Evolutionary conservation across 202 grass and related monocot genomes (phyloP), one percentile per base, ranked within the genome.

Genomic region (Panicum hallii): DNA sequence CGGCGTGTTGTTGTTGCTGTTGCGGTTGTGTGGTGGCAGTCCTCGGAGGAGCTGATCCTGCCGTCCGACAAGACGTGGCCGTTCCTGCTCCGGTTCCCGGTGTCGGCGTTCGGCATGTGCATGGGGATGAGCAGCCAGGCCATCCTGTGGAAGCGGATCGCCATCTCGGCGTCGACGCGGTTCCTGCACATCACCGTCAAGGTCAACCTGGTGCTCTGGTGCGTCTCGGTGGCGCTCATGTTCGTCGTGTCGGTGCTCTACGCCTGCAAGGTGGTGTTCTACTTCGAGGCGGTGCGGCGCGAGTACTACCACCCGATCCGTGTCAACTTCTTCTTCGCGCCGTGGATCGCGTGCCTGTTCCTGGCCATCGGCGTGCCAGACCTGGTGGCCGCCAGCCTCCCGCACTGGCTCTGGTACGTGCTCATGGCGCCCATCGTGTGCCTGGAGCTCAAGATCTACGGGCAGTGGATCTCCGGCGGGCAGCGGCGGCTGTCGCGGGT

Each of bases 271-370:
- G 10, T 97, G 6, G 72, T 78, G 49, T 91, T 97, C 82, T 97
- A 91, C 84, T 93, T 91, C 78, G 92, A 97, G 90, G 90, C 92
- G 2, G 95, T 97, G 30, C 86, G 95, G 11, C 92, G 92, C 17
- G 92, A 97, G 87, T 97, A 88, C 90, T 92, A 97, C 84, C 95
- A 97, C 76, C 95, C 95, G 10, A 79, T 97, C 72, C 92, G 95
- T 30, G 90, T 78, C 66, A 97, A 97, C 84, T 97, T 97, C 88
- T 97, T 97, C 91, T 97, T 97, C 88, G 95, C 95, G 78, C 95
- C 95, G 0, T 97, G 95, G 95, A 97, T 94, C 54, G 82, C 95
- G 7, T 94, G 90, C 87, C 95, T 94, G 0, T 97, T 97, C 88
- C 91, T 93, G 58, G 92, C 88, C 30, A 84, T 97, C 73, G 92